These are phyloP conservation scores for Elsinoe arachidis DNA, from an alignment of 2,329 filamentous ascomycete species.

Conservation along the genomic window DNA sequence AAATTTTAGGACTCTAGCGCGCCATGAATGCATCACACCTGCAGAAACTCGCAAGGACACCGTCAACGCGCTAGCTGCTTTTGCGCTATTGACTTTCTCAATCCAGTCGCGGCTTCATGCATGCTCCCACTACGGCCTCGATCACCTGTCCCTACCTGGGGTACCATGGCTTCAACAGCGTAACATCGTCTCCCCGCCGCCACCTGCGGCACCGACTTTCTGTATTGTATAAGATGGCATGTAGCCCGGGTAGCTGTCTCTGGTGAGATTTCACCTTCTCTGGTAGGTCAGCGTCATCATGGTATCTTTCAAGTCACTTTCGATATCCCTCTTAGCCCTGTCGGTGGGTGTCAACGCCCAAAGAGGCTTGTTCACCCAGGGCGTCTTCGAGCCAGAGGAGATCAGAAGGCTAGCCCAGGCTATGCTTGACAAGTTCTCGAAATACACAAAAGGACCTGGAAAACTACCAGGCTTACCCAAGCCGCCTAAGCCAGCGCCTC, in stretches of 20 bases:
- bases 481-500: constrained; percentile 4
- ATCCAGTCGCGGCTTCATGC: neutral
- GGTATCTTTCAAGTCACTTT: constrained; percentile 2
- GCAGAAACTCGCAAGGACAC: neutral
- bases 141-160: neutral
- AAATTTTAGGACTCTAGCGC: neutral
- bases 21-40: neutral
- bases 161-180: neutral
- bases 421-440: constrained; percentile 8
- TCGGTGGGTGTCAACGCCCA: constrained; percentile 5
- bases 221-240: neutral
- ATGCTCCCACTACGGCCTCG: neutral
- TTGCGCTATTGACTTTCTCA: neutral
- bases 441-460: neutral
- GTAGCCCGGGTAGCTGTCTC: too few species aligned
- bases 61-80: neutral
- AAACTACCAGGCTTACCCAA: neutral
- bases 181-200: neutral
- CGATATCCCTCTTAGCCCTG: neutral
- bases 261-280: neutral
- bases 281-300: neutral
- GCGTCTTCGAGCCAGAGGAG: constrained; percentile 9
- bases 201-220: neutral
- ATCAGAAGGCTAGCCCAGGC: neutral
- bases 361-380: constrained; percentile 11